These are phyloP conservation scores for Biscogniauxia sp. DNA, from an alignment of 2,329 filamentous ascomycete genomes.

Conservation along the genomic window DNA sequence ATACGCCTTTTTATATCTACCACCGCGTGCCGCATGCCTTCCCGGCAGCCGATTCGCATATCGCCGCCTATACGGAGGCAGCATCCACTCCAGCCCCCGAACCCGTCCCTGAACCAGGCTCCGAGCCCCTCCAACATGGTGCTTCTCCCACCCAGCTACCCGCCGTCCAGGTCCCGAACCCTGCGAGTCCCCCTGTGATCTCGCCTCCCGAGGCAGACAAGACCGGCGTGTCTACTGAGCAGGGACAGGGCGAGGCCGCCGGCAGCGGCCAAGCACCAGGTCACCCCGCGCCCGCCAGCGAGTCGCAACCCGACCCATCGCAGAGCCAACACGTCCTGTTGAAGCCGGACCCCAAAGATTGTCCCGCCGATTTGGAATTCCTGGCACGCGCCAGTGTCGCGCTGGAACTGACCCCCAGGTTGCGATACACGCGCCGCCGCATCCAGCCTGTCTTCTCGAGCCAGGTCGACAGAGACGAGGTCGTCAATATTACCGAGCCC, in stretches of 20 bases:
- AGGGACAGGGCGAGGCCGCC: too few species aligned
- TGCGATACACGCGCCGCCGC: constrained; percentile 45
- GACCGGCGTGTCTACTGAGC: not conserved
- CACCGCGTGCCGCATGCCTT: constrained; percentile 17
- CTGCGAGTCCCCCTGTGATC: not conserved
- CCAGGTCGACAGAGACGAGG: constrained; percentile 35
- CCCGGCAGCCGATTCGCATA: constrained; percentile 8
- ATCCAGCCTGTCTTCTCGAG: constrained; percentile 37
- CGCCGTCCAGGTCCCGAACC: not conserved
- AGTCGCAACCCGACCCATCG: not conserved
- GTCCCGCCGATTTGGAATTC: constrained; percentile 26
- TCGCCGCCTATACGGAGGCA: constrained; percentile 11
- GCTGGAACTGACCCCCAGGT: constrained; percentile 38
- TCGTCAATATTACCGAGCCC: constrained; percentile 37
- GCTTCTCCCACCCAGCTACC: not conserved
- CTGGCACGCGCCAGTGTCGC: constrained; percentile 25
- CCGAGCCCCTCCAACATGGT: not conserved
- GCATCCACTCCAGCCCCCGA: not conserved
- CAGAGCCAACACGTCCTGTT: constrained; percentile 8
- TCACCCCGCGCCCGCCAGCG: not conserved
- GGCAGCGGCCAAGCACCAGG: too few species aligned
- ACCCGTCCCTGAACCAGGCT: not conserved
- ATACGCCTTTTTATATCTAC: constrained; percentile 26
- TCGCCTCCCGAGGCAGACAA: not conserved
- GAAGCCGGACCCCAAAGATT: constrained; percentile 17